phyloP scores from a whole-genome alignment of 768 basidiomycete species.

The Lactarius akahatsu region DNA sequence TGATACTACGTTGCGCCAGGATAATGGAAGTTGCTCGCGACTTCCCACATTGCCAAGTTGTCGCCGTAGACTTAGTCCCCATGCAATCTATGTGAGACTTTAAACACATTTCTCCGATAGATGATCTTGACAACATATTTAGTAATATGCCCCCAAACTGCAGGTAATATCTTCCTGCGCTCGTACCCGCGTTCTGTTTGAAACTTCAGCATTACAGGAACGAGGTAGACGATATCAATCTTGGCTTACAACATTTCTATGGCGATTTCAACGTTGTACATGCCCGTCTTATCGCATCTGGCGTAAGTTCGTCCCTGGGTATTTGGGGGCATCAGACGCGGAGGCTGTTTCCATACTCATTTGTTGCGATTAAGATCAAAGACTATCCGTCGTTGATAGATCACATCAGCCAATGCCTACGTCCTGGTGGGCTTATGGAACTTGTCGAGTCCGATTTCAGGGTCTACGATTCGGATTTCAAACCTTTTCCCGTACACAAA shows the following conservation, averaged over 20 bases:
- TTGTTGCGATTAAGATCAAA: slow-evolving; percentile 50
- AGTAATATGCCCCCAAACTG: slow-evolving; percentile 70
- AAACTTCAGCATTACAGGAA: slow-evolving; percentile 47
- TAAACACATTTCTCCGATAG: not conserved
- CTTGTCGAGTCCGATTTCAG: slow-evolving; percentile 69
- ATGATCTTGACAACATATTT: slow-evolving; percentile 28
- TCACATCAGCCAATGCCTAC: slow-evolving; percentile 63
- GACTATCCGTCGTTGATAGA: slow-evolving; percentile 64
- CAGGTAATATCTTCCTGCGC: slow-evolving; percentile 44
- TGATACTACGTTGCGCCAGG: slow-evolving; percentile 42
- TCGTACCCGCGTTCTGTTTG: not conserved
- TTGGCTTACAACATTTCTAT: slow-evolving; percentile 80
- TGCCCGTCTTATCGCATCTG: slow-evolving; percentile 66
- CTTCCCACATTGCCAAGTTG: slow-evolving; percentile 64
- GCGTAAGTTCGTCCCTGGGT: slow-evolving; percentile 46
- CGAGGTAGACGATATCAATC: slow-evolving; percentile 83
- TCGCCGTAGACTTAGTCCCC: slow-evolving; percentile 79
- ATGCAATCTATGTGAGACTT: slow-evolving; percentile 65
- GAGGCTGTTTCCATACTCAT: slow-evolving; percentile 1
- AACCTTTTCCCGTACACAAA: slow-evolving; percentile 44
- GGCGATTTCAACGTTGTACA: slow-evolving; percentile 77
- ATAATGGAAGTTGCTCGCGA: slow-evolving; percentile 72
- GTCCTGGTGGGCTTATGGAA: slow-evolving; percentile 67
- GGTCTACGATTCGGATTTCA: slow-evolving; percentile 53
- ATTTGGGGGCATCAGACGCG: slow-evolving; percentile 3